phyloP scores from a whole-genome alignment of 805 yeast genomes.

The Wickerhamiella spandovensis region DNA sequence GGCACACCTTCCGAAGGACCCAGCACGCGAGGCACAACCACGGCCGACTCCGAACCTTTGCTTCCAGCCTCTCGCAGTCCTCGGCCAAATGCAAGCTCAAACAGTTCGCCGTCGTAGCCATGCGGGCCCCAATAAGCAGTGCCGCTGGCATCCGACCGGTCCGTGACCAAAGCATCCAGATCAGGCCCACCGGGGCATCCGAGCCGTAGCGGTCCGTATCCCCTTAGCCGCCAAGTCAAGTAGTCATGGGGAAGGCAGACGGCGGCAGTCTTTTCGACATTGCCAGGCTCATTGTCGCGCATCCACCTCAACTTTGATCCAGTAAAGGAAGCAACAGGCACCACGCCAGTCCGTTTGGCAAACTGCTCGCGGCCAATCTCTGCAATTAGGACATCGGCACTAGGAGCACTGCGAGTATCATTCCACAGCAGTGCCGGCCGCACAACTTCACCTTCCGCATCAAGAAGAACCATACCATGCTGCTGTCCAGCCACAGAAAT shows the following conservation, averaged over 20 bases:
- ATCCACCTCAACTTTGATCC: constrained; percentile 19
- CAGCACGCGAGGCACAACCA: constrained; percentile 17
- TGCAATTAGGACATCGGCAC: constrained; percentile 13
- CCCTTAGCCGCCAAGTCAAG: constrained; percentile 18
- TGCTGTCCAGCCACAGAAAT: constrained; percentile 19
- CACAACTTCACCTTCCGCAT: constrained; percentile 11
- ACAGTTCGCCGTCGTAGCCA: constrained; percentile 13
- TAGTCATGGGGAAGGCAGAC: constrained; percentile 20
- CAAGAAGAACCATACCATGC: constrained; percentile 18
- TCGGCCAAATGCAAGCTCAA: constrained; percentile 16
- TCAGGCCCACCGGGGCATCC: constrained; percentile 4
- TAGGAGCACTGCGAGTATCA: constrained; percentile 16
- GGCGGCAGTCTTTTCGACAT: constrained; percentile 14
- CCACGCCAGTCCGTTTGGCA: constrained; percentile 17
- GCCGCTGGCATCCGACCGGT: constrained; percentile 19
- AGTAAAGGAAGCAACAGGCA: constrained; percentile 19
- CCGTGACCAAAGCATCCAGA: constrained; percentile 16
- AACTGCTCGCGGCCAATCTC: constrained; percentile 17
- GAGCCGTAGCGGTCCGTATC: constrained; percentile 14
- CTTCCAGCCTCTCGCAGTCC: constrained; percentile 13
- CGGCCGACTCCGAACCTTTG: neutral
- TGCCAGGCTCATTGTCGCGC: constrained; percentile 17
- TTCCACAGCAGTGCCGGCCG: constrained; percentile 19
- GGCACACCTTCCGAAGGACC: constrained; percentile 12
- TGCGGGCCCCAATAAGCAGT: constrained; percentile 19